phyloP scores from a whole-genome alignment of 345 rosid species.

The Gossypium sturtianum region DNA sequence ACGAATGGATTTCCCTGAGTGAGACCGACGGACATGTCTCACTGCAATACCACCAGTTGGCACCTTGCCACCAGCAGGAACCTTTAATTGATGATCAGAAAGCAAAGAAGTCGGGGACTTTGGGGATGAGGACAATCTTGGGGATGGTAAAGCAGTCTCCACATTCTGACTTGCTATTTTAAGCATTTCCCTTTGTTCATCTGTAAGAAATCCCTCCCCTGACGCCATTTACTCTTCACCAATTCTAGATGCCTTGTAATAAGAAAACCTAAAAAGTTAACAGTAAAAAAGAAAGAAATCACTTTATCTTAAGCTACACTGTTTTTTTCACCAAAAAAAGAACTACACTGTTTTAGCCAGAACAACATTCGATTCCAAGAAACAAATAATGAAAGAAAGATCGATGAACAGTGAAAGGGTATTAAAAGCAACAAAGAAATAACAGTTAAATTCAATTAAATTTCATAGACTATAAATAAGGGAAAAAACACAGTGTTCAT shows the following conservation, averaged over 20 bases:
- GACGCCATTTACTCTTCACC: conserved; percentile 58
- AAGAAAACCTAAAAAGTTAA: neutral
- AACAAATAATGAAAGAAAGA: conserved; percentile 1
- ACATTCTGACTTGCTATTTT: conserved; percentile 66
- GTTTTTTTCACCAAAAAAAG: neutral
- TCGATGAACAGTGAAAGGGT: neutral
- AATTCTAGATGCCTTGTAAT: conserved; percentile 10
- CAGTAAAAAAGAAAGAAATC: neutral
- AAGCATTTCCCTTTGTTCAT: conserved; percentile 73
- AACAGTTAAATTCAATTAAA: neutral
- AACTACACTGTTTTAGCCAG: neutral
- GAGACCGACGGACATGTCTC: conserved; percentile 74
- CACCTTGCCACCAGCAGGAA: conserved; percentile 61
- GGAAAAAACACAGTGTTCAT: neutral
- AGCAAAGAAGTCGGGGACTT: conserved; percentile 61
- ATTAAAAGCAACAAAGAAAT: neutral
- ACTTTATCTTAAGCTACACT: neutral
- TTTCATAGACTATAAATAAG: neutral
- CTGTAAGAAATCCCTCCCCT: conserved; percentile 69
- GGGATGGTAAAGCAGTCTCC: conserved; percentile 61
- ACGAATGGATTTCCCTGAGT: conserved; percentile 74
- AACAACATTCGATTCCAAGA: neutral
- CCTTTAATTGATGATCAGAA: conserved; percentile 67
- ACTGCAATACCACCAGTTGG: conserved; percentile 55
- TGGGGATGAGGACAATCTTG: conserved; percentile 74